A percentile compares a stretch with the other conserved stretches of the same genome.
phyloP scores from a whole-genome alignment of 768 basidiomycete genomes.

The Lactifluus hygrophoroides region DNA sequence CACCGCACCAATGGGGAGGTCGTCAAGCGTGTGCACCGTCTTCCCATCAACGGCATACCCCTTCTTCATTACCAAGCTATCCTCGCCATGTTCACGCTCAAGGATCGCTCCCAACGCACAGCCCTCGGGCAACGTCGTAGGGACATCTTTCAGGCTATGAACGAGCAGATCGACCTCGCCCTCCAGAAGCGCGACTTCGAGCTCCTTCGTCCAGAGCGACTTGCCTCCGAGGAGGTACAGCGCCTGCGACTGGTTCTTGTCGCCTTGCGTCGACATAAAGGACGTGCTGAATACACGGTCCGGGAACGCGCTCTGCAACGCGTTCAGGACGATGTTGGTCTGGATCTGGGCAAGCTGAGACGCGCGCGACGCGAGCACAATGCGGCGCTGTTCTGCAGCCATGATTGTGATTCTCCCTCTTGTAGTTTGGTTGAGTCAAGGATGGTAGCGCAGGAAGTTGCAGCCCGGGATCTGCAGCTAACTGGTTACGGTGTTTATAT shows the following conservation, averaged over 20 bases:
- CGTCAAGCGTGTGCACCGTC: slow-evolving; percentile 61
- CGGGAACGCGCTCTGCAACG: slow-evolving; percentile 52
- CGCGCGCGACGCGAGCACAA: slow-evolving; percentile 75
- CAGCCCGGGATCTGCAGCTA: too few species aligned
- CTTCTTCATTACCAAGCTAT: slow-evolving; percentile 78
- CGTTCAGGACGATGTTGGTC: slow-evolving; percentile 67
- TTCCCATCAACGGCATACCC: slow-evolving; percentile 33
- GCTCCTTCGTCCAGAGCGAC: slow-evolving; percentile 91
- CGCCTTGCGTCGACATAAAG: slow-evolving; percentile 68
- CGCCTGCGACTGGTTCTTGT: slow-evolving; percentile 82
- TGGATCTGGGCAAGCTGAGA: slow-evolving; percentile 88
- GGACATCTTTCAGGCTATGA: slow-evolving; percentile 90
- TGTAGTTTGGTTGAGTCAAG: too few species aligned
- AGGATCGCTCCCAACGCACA: slow-evolving; percentile 81
- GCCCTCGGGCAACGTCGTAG: slow-evolving; percentile 75
- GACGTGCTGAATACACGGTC: slow-evolving; percentile 39
- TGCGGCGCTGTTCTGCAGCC: slow-evolving; percentile 33
- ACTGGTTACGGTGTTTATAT: too few species aligned
- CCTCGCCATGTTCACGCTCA: slow-evolving; percentile 81
- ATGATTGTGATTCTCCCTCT: neutral
- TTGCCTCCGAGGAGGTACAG: slow-evolving; percentile 89
- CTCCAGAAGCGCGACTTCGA: slow-evolving; percentile 75
- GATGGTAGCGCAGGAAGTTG: too few species aligned
- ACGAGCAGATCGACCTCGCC: slow-evolving; percentile 82
- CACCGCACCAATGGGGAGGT: slow-evolving; percentile 79